These are phyloP conservation scores for Tetrapisispora arboricola DNA, from an alignment of 805 yeast genomes.

Conservation along the genomic window DNA sequence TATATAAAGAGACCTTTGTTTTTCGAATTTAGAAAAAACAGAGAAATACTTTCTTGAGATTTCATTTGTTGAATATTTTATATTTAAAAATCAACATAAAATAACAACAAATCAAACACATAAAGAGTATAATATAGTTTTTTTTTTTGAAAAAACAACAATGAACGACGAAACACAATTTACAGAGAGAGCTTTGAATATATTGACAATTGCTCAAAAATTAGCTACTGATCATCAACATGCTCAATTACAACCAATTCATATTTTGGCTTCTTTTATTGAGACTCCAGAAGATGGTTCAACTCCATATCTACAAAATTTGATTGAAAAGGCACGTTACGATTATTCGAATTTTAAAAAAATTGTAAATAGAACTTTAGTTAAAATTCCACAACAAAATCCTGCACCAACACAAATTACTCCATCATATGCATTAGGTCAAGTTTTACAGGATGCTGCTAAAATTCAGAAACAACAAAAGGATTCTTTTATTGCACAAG, in stretches of 20 bases:
- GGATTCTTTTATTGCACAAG: slow-evolving; percentile 88
- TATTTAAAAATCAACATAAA: neutral
- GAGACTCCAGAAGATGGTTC: slow-evolving; percentile 46
- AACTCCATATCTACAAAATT: slow-evolving; percentile 62
- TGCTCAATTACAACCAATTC: slow-evolving; percentile 78
- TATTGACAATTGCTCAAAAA: slow-evolving; percentile 69
- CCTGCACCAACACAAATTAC: slow-evolving; percentile 82
- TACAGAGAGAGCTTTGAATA: slow-evolving; percentile 84
- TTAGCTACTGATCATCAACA: slow-evolving; percentile 79
- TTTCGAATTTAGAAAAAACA: too few species aligned
- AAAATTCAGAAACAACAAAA: slow-evolving; percentile 80
- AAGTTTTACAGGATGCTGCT: slow-evolving; percentile 60
- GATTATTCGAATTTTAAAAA: slow-evolving; percentile 79
- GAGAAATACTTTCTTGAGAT: too few species aligned
- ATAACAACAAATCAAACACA: neutral
- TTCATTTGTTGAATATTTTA: too few species aligned
- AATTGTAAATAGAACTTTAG: slow-evolving; percentile 68
- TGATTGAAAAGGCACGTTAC: slow-evolving; percentile 75
- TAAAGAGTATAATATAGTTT: neutral
- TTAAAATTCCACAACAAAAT: slow-evolving; percentile 73
- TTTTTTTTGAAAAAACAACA: neutral
- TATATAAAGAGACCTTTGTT: neutral
- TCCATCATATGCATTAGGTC: slow-evolving; percentile 67
- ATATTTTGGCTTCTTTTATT: slow-evolving; percentile 84
- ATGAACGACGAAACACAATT: slow-evolving; percentile 53